Conservation (phyloP, 169 alveolate genomes). For the Plasmodium knowlesi region DNA sequence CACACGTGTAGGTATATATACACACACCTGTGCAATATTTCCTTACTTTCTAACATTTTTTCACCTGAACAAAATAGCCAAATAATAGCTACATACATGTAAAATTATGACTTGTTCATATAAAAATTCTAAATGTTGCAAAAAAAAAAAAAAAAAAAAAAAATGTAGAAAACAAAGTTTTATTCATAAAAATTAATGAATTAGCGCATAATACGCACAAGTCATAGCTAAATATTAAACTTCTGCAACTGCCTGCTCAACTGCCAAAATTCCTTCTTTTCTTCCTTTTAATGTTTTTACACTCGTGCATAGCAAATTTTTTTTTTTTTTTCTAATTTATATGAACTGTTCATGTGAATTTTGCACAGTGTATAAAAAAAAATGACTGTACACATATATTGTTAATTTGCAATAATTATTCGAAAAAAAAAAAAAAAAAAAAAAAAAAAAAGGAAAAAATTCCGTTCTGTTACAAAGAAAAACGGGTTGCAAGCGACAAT, state of each 20-base stretch:
- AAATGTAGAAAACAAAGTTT: neutral
- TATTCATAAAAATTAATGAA: too few relatives aligned
- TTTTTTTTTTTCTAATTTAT: neutral
- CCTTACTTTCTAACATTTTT: neutral
- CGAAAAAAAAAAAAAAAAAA: neutral
- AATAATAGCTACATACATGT: slow-evolving; percentile 37
- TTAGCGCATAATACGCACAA: neutral
- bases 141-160: too few relatives aligned
- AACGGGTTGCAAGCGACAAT: neutral
- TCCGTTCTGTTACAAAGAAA: slow-evolving; percentile 19
- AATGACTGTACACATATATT: slow-evolving; percentile 7
- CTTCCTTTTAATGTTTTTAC: slow-evolving; percentile 17
- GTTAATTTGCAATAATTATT: slow-evolving; percentile 9
- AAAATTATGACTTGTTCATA: slow-evolving; percentile 48
- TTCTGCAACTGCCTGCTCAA: neutral
- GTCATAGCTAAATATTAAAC: neutral
- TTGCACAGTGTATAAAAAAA: neutral
- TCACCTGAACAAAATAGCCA: slow-evolving; percentile 32
- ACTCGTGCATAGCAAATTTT: slow-evolving; percentile 19
- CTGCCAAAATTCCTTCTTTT: neutral
- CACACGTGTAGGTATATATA: slow-evolving; percentile 5
- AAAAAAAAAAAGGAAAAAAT: neutral
- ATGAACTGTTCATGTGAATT: slow-evolving; percentile 19
- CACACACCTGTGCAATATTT: slow-evolving; percentile 4
- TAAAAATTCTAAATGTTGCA: slow-evolving; percentile 31